Base-by-base conservation (phyloP, 208 protist species). In the Strigomonas culicis region DNA sequence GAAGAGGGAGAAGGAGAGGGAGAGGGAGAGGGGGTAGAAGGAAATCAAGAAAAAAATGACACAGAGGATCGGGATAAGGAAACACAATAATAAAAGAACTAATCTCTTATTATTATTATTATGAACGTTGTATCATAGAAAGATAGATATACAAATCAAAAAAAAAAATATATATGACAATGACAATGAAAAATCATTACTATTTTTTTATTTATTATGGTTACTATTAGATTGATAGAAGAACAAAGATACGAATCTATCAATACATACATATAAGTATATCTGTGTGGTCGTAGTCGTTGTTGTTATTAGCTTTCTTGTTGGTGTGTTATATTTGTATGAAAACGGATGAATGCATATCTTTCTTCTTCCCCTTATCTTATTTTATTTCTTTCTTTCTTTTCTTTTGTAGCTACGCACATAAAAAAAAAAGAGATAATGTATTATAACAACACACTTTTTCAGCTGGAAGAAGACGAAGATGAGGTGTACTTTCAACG, bases 181-280 rank as follows among this genome's bases (percentile, higher is more conserved):
- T n/a, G n/a, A n/a, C n/a, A n/a, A n/a, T n/a, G n/a, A 30, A 55
- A 30, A 55, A 55, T 30, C 10, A 55, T 24, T 30, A 30, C 22
- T 41, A 34, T 58, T 58, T 21, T 13, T 58, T 58, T 58, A 41
- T 41, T 58, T 58, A 58, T 34, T 58, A 22, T 22, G 6, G 17
- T 53, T 53, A 53, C 17, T 53, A 53, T 53, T 53, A 53, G 6
- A 17, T 55, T 19, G 10, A 55, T 30, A 55, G 49, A 55, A 55
- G 17, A 8, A 55, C 10, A 44, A 39, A 53, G 30, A 56, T 53
- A 43, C 34, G 17, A 25, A 52, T 55, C 31, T 15, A 31, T 10
- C 47, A 19, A 32, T 30, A 24, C 30, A 10, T 30, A 11, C 0
- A 58, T 55, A 25, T 63, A 10, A 59, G 24, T 15, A 55, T 51